Evolutionary conservation across 1,284 basidiomycete genomes (phyloP), one percentile per base, ranked within the genome.

Genomic region (Schizophyllum amplum): DNA sequence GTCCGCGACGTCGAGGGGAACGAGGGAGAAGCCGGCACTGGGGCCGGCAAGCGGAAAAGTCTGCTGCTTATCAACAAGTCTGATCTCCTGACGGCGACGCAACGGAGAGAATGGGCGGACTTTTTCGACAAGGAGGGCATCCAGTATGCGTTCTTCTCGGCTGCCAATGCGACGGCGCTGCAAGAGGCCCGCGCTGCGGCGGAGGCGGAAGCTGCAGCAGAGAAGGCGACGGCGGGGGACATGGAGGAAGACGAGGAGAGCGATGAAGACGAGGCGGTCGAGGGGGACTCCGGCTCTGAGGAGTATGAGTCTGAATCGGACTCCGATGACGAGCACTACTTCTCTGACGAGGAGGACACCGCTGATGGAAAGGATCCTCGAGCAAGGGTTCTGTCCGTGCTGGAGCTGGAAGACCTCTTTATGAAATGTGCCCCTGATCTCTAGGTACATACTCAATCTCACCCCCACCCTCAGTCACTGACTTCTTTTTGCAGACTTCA

Each of bases 51-150:
- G 67, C 78, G 95, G 65, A 83, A 78, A 67, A 91, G 81, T 65
- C 72, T 99, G 64, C 72, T 99, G 47, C 79, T 99, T 56, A 92
- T 99, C 71, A 99, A 99, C 73, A 99, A 99, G 73, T 85, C 96
- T 2, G 97, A 99, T 75, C 73, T 99, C 53, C 74, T 99, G 61
- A 97, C 93, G 15, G 77, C 82, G 5, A 80, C 86, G 58, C 97
- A 99, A 75, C 83, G 96, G 56, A 63, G 64, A 46, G 65, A 69
- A 55, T 99, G 97, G 97, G 96, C 96, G 24, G 87, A 95, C 65
- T 94, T 97, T 71, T 98, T 99, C 67, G 94, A 98, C 60, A 67
- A 77, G 20, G 79, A 92, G 64, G 81, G 82, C 5, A 81, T 98
- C 52, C 79, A 79, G 59, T 98, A 93, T 66, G 94, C 93, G 0